These are phyloP conservation scores for Astrephomene gubernaculifera DNA, from an alignment of 139 green algal genomes.

Conservation along the genomic window DNA sequence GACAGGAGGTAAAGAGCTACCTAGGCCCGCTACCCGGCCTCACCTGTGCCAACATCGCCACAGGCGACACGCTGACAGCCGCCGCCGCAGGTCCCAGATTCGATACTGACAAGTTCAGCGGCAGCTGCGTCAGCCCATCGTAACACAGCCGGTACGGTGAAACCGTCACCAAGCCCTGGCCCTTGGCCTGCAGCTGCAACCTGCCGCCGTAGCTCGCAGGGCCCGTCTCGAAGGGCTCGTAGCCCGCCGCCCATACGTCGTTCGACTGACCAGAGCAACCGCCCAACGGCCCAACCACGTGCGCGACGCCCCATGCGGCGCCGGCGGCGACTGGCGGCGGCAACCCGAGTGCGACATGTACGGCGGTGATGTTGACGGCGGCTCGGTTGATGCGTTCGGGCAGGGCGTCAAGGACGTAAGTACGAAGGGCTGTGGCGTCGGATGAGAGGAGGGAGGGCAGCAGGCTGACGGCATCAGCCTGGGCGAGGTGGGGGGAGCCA, in stretches of 20 bases:
- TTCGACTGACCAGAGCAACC: conserved; percentile 30
- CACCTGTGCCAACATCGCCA: conserved; percentile 35
- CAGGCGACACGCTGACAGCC: conserved; percentile 14
- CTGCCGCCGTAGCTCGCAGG: not conserved
- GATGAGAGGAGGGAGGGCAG: not conserved
- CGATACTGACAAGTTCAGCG: conserved; percentile 14
- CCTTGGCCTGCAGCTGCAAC: conserved; percentile 11
- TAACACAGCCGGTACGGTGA: conserved; percentile 21
- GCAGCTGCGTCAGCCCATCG: not conserved
- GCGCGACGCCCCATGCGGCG: not conserved
- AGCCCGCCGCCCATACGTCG: conserved; percentile 12
- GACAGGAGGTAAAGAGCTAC: too few species aligned
- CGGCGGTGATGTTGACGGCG: not conserved
- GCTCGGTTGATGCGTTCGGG: conserved; percentile 20
- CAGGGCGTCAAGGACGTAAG: conserved; percentile 39
- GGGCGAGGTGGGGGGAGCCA: not conserved
- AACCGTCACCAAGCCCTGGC: conserved; percentile 10
- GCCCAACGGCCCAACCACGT: conserved; percentile 16
- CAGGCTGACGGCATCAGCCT: conserved; percentile 1
- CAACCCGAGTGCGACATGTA: conserved; percentile 6
- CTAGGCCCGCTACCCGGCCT: too few species aligned
- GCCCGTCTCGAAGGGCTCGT: conserved; percentile 12
- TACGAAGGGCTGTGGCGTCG: not conserved
- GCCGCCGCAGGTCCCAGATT: not conserved
- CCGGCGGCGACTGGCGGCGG: not conserved